phyloP scores from a whole-genome alignment of 768 basidiomycete species.

The Tricholoma hemisulphureum region DNA sequence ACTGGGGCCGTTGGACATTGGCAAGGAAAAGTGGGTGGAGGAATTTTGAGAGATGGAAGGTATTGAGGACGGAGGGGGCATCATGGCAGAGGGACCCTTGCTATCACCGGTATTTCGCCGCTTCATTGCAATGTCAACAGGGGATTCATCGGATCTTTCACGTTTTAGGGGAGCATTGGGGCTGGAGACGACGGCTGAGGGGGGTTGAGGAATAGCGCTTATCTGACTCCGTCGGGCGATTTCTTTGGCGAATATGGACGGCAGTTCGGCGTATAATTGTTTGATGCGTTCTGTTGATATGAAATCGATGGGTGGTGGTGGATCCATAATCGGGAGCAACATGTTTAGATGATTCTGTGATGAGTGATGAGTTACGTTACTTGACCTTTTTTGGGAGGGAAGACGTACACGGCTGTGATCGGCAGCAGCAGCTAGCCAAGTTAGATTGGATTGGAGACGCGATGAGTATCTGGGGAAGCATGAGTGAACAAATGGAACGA shows the following conservation, averaged over 20 bases:
- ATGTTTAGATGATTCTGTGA: constrained; percentile 33
- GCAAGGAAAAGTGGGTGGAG: constrained; percentile 10
- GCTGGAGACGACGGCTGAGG: constrained; percentile 9
- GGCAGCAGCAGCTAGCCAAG: constrained; percentile 68
- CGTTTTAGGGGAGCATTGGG: constrained; percentile 50
- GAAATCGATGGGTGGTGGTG: constrained; percentile 51
- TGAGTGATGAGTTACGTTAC: constrained; percentile 8
- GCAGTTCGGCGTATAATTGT: constrained; percentile 61
- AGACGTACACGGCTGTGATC: constrained; percentile 53
- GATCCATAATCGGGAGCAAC: constrained; percentile 56
- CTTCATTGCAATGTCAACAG: constrained; percentile 47
- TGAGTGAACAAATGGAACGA: constrained; percentile 1
- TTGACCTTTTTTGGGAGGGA: too few relatives aligned
- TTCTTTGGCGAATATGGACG: constrained; percentile 61
- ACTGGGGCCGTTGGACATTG: constrained; percentile 9
- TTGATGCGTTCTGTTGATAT: constrained; percentile 58
- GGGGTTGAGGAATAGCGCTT: constrained; percentile 13
- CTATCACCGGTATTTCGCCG: constrained; percentile 69
- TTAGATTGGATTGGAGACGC: constrained; percentile 68
- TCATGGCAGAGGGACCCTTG: constrained; percentile 35
- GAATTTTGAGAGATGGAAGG: constrained; percentile 13
- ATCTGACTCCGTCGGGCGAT: constrained; percentile 45
- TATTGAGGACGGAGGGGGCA: constrained; percentile 43
- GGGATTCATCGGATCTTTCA: constrained; percentile 53
- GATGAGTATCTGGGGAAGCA: constrained; percentile 46